Evolutionary conservation across 257 asterid genomes (phyloP).

Genomic region (Handroanthus guayacan): DNA sequence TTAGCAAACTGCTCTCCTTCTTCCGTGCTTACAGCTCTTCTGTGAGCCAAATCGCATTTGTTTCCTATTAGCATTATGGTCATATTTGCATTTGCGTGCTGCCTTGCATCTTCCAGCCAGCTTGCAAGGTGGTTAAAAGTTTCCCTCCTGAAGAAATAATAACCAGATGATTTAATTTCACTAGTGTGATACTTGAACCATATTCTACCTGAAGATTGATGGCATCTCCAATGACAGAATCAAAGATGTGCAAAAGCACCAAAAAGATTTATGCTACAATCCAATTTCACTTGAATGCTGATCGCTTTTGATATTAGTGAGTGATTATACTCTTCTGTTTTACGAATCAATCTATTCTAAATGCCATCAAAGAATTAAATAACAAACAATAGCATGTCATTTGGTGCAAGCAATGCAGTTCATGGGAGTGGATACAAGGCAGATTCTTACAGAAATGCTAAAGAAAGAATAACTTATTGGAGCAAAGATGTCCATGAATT

Average conservation of each 20-base stretch:
- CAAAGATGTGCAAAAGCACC: neutral
- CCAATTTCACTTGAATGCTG: conserved; percentile 9
- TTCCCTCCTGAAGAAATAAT: conserved; percentile 66
- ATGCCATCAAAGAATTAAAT: conserved; percentile 22
- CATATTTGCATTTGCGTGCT: conserved; percentile 76
- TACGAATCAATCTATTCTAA: conserved; percentile 15
- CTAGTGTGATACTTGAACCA: neutral
- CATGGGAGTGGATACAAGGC: neutral
- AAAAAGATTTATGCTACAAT: neutral
- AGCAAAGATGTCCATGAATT: conserved; percentile 6
- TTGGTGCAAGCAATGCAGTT: conserved; percentile 31
- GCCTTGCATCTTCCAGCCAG: conserved; percentile 91
- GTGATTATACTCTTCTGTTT: conserved; percentile 10
- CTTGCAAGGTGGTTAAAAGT: conserved; percentile 78
- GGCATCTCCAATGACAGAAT: conserved; percentile 12
- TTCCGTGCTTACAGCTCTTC: conserved; percentile 87
- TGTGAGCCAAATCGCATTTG: conserved; percentile 70
- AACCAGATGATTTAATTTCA: neutral
- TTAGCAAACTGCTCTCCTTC: conserved; percentile 88
- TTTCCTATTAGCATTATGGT: conserved; percentile 83
- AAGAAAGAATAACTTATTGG: neutral
- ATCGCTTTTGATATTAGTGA: conserved; percentile 1
- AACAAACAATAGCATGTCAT: conserved; percentile 11
- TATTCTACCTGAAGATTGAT: neutral
- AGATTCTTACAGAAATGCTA: conserved; percentile 7